Evolutionary conservation across 2,329 filamentous ascomycete genomes (phyloP), one percentile per base, ranked within the genome.

Genomic region (Hymenoscyphus linearis): DNA sequence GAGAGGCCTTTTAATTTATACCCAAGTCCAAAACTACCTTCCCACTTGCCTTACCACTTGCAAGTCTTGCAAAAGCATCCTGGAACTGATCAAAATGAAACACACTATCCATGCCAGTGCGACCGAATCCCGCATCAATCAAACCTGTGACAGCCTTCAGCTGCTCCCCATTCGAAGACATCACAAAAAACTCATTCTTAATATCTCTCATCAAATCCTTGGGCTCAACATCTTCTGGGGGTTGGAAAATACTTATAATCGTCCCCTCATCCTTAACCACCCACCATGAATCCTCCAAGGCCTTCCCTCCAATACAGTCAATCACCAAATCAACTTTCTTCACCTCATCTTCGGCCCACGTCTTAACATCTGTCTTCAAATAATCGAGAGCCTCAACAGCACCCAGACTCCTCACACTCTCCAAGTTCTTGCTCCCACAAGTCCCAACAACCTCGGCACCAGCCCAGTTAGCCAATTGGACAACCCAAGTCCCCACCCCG

Each of bases 281-380:
- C 64, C 72, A 76, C 78, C 77, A 80, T 0, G 75, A 74, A 66
- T 78, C 76, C n/a, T 68, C 68, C 9, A 79, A 66, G 2, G 74
- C 72, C 60, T 70, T 66, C 9, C 74, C 67, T 4, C 78, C 78
- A 57, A 76, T 68, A 55, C 73, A 76, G 67, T 80, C 78, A 59
- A 80, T 61, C 13, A 79, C 74, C 4, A 80, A 58, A 66, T 80
- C 78, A 26, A 78, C 75, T 40, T 65, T 62, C 59, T 73, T 71
- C 4, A 64, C 76, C 14, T 25, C 22, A n/a, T 22, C 6, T 9
- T 47, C 12, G 4, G 55, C 36, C 55, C 55, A 57, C 6, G 5
- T 2, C 9, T 10, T 13, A 12, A 47, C 4, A 9, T 26, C 14
- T n/a, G 16, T 27, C 2, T 16, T 27, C 3, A 14, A 26, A 36